Percentiles rank a stretch among this genome's conserved stretches.
Conservation (phyloP, 1,284 basidiomycete genomes). For the Cerrena zonata region DNA sequence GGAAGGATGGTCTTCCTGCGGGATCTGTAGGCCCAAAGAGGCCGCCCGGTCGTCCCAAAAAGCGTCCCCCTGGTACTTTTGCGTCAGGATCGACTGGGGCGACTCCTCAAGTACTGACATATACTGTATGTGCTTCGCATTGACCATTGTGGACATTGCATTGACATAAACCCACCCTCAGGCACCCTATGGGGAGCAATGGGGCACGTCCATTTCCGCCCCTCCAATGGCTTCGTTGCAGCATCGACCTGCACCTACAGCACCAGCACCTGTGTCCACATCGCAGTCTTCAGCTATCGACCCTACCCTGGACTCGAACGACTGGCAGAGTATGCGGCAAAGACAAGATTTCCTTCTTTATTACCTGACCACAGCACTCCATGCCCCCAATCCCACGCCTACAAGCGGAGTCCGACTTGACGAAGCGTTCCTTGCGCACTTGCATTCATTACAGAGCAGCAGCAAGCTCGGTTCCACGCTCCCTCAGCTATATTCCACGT, state of each 20-base stretch:
- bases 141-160: too few species aligned
- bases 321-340: constrained; percentile 55
- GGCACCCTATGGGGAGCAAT: constrained; percentile 20
- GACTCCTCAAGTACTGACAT: constrained; percentile 2
- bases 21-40: constrained; percentile 40
- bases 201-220: constrained; percentile 28
- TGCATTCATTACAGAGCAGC: constrained; percentile 50
- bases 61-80: constrained; percentile 34
- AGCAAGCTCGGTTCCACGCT: constrained; percentile 42
- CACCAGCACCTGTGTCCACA: constrained; percentile 19
- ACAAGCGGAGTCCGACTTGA: constrained; percentile 54
- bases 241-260: constrained; percentile 19
- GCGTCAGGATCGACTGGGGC: constrained; percentile 16
- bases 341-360: constrained; percentile 52
- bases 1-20: constrained; percentile 54
- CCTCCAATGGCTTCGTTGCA: constrained; percentile 27
- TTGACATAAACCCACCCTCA: too few species aligned
- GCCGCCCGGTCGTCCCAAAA: constrained; percentile 30
- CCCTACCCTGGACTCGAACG: constrained; percentile 47
- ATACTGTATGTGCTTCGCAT: constrained; percentile 12
- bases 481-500: constrained; percentile 61
- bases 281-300: constrained; percentile 35
- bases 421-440: constrained; percentile 67
- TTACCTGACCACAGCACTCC: constrained; percentile 47
- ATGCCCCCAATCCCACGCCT: constrained; percentile 53